These are phyloP conservation scores for Alternaria hordeiaustralica DNA, from an alignment of 2,329 filamentous ascomycete species.

Conservation along the genomic window DNA sequence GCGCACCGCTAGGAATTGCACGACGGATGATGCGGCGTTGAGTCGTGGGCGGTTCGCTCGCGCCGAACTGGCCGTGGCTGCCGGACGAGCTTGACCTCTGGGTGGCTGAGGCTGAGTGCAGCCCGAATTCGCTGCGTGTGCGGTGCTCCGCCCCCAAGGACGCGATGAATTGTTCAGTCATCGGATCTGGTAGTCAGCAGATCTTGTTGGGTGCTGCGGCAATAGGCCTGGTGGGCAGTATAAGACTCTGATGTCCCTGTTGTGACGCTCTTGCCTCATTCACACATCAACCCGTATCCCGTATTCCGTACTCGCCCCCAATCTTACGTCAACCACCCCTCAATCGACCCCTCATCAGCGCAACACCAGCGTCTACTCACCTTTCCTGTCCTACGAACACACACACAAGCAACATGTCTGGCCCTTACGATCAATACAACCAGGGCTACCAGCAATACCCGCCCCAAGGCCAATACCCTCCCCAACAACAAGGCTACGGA, in stretches of 20 bases:
- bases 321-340: conserved; percentile 23
- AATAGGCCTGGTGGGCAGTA: conserved; percentile 9
- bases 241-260: conserved; percentile 19
- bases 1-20: conserved; percentile 2
- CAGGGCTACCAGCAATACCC: conserved; percentile 48
- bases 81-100: conserved; percentile 24
- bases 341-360: conserved; percentile 18
- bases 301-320: conserved; percentile 14
- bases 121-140: conserved; percentile 30
- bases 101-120: conserved; percentile 40
- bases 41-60: conserved; percentile 8
- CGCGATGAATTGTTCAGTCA: conserved; percentile 28
- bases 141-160: conserved; percentile 36
- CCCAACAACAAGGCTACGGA: conserved; percentile 40
- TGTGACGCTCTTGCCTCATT: conserved; percentile 17
- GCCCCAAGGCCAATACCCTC: conserved; percentile 39
- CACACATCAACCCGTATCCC: conserved; percentile 5
- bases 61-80: conserved; percentile 23
- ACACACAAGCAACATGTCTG: conserved; percentile 54
- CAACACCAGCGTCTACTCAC: background rate
- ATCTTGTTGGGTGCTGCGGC: conserved; percentile 26
- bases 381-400: conserved; percentile 3
- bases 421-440: conserved; percentile 58
- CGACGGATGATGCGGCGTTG: conserved; percentile 17
- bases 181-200: conserved; percentile 36